Evolutionary conservation across 2,329 filamentous ascomycete genomes (phyloP).

Genomic region (Colletotrichum lini): DNA sequence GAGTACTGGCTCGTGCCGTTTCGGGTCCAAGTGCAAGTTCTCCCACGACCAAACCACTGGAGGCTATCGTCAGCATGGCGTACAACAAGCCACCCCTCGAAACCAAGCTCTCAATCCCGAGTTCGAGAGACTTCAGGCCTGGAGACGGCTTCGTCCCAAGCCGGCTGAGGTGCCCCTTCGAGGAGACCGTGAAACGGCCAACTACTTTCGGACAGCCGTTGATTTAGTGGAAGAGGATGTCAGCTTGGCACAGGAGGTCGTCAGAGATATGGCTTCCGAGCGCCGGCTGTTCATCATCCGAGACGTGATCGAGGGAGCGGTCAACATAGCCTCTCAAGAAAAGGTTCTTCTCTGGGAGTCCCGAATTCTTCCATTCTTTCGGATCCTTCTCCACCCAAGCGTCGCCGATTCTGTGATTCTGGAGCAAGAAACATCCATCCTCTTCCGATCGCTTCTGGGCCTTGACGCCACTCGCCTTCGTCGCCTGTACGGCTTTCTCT

Average conservation of each 20-base stretch:
- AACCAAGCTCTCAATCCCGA: not conserved
- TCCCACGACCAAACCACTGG: not conserved
- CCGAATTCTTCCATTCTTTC: constrained; percentile 50
- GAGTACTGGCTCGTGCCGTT: not conserved
- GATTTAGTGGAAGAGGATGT: constrained; percentile 13
- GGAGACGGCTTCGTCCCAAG: constrained; percentile 18
- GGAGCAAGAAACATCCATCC: constrained; percentile 53
- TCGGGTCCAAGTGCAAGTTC: constrained; percentile 15
- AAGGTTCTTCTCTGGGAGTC: constrained; percentile 10
- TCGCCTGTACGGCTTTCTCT: constrained; percentile 51
- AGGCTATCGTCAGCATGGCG: not conserved
- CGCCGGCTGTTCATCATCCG: constrained; percentile 10
- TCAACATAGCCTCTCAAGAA: not conserved
- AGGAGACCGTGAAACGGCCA: constrained; percentile 8
- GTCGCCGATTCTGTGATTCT: constrained; percentile 56
- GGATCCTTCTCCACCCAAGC: constrained; percentile 52
- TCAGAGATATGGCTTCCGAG: constrained; percentile 22
- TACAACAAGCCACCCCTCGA: not conserved
- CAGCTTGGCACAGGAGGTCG: constrained; percentile 24
- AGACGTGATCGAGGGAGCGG: constrained; percentile 6
- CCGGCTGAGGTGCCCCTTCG: not conserved
- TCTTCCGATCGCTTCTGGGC: constrained; percentile 55
- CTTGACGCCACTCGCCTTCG: constrained; percentile 51
- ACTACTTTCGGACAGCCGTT: constrained; percentile 11
- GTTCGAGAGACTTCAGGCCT: constrained; percentile 7